phyloP scores from a whole-genome alignment of 2,329 filamentous ascomycete species.

The Thielaviopsis euricoi region DNA sequence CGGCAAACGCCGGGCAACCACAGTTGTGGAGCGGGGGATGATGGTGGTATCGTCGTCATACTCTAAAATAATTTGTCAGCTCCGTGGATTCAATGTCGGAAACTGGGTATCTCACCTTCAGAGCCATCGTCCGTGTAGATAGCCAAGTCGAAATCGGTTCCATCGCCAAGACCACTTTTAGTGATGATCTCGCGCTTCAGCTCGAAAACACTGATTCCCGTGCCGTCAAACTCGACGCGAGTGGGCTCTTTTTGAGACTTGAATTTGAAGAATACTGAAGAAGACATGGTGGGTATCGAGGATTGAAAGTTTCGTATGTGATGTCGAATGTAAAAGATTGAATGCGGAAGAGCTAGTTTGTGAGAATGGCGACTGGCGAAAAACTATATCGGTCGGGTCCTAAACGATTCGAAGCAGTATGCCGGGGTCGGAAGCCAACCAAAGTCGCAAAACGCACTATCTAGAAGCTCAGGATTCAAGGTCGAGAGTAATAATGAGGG shows the following conservation, averaged over 20 bases:
- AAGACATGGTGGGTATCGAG: constrained; percentile 51
- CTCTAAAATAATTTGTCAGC: constrained; percentile 33
- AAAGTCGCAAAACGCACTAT: neutral
- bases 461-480: neutral
- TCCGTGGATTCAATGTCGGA: neutral
- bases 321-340: neutral
- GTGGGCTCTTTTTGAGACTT: constrained; percentile 95
- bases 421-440: neutral
- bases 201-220: constrained; percentile 94
- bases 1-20: constrained; percentile 75
- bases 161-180: constrained; percentile 84
- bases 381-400: neutral
- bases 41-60: constrained; percentile 98
- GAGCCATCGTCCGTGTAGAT: constrained; percentile 86
- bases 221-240: constrained; percentile 91
- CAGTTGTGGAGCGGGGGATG: constrained; percentile 84
- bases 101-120: constrained; percentile 49
- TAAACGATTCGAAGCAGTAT: neutral
- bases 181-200: constrained; percentile 97
- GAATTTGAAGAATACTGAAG: constrained; percentile 99
- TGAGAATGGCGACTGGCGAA: neutral
- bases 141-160: constrained; percentile 86
- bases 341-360: neutral
- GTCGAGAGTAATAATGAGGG: neutral
- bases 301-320: neutral